A percentile compares a stretch with the other conserved stretches of the same genome.
phyloP scores from a whole-genome alignment of 2,329 filamentous ascomycete species.

The Ciborinia camelliae region DNA sequence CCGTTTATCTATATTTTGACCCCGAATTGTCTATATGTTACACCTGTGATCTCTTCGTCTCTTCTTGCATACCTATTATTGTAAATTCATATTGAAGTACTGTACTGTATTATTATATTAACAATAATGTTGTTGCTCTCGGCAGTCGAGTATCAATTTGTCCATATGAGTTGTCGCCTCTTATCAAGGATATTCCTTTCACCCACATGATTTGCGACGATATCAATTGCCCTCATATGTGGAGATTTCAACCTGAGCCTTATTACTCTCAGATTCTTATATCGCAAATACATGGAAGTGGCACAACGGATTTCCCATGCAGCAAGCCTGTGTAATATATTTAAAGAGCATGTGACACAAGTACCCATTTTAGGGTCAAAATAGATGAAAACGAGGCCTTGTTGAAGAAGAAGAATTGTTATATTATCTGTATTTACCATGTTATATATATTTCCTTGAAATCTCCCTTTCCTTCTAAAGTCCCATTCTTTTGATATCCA shows the following conservation, averaged over 20 bases:
- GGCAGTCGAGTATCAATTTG: neutral
- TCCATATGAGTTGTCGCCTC: neutral
- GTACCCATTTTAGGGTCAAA: neutral
- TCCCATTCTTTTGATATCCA: slow-evolving; percentile 17
- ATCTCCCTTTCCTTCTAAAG: slow-evolving; percentile 6
- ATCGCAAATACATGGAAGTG: neutral
- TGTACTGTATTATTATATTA: no score
- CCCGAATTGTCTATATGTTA: neutral
- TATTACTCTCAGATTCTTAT: neutral
- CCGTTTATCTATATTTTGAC: neutral
- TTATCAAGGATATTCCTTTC: neutral
- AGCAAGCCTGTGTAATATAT: neutral
- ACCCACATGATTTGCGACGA: neutral
- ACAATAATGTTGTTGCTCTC: neutral
- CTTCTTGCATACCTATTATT: neutral
- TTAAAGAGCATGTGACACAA: neutral
- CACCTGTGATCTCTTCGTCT: neutral
- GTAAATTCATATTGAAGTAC: neutral
- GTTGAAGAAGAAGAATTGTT: neutral
- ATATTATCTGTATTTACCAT: neutral
- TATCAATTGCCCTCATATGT: neutral
- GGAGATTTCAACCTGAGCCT: neutral
- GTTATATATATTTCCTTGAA: slow-evolving; percentile 4
- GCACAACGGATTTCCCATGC: neutral
- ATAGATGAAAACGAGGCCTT: neutral